Evolutionary conservation across 179 eudicot genomes (phyloP), one percentile per base, ranked within the genome.

Genomic region (Actinidia polygama): DNA sequence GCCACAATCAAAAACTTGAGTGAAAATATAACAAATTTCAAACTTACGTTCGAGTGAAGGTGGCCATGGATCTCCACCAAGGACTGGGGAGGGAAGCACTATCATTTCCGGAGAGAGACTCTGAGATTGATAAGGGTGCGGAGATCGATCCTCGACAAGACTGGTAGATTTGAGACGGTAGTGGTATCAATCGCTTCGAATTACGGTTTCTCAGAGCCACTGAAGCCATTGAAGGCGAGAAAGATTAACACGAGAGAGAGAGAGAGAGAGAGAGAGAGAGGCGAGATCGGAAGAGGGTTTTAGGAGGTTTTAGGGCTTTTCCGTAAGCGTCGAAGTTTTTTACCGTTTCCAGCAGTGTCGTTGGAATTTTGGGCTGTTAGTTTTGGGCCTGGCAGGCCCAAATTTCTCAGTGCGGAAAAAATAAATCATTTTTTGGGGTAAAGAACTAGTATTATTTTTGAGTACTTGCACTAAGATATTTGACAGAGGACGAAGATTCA

Each of bases 51-150:
- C 98, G 90, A 36, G 93, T 93, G 86, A 96, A 96, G 59, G 99
- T 96, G 72, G 98, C 99, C 98, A 96, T 93, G 72, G 98, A 95
- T 90, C 99, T 92, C 87, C 89, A 83, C 91, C 89, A 87, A 0
- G 90, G 89, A 72, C 73, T 69, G 70, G 81, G 68, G 55, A 51
- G 3, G 23, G 83, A 82, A 67, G 85, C 30, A 1, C 24, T 51
- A 0, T 86, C 95, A 91, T 90, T 79, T 30, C 84, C 84, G 53
- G 83, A 44, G 58, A 85, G 15, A 23, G 91, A 81, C 24, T 90
- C 91, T n/a, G 85, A 74, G 81, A 87, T 81, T 59, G 91, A 83
- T 53, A 89, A 71, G 30, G 68, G 91, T 49, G 80, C 50, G 51
- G 89, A 75, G 77, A 88, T 74, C 53, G 91, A 79, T 79, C 89